A percentile compares a stretch with the other conserved stretches of the same genome.
Conservation (phyloP, 2,329 filamentous ascomycete species). For the Penicillium sp. region DNA sequence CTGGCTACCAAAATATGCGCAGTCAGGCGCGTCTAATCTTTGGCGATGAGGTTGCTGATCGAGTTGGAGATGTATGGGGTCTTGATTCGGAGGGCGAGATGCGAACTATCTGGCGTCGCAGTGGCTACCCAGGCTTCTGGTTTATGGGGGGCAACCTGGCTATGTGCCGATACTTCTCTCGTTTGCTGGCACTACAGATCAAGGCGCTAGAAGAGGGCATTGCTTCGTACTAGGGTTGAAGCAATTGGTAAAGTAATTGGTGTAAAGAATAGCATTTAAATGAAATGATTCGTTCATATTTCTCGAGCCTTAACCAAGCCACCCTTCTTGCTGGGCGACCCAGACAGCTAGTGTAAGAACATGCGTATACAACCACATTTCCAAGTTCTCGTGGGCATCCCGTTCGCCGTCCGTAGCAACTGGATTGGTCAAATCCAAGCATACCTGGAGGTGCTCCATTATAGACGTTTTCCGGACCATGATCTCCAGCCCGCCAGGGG, state of each 20-base stretch:
- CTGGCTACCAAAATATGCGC: slow-evolving; percentile 69
- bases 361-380: slow-evolving; percentile 34
- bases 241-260: background rate
- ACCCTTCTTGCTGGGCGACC: slow-evolving; percentile 35
- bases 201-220: slow-evolving; percentile 46
- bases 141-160: slow-evolving; percentile 69
- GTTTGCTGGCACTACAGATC: slow-evolving; percentile 55
- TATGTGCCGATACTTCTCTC: slow-evolving; percentile 65
- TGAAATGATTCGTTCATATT: background rate
- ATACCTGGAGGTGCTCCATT: slow-evolving; percentile 27
- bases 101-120: slow-evolving; percentile 62
- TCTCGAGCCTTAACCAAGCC: slow-evolving; percentile 21
- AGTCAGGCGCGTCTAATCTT: slow-evolving; percentile 64
- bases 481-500: slow-evolving; percentile 28
- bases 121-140: slow-evolving; percentile 69
- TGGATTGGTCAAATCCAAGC: slow-evolving; percentile 23
- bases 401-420: slow-evolving; percentile 11
- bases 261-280: background rate
- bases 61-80: slow-evolving; percentile 65
- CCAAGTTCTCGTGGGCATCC: slow-evolving; percentile 26
- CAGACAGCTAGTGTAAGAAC: slow-evolving; percentile 38
- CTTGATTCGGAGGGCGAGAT: slow-evolving; percentile 60
- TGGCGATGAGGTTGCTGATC: slow-evolving; percentile 63
- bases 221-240: slow-evolving; percentile 16
- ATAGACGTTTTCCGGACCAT: slow-evolving; percentile 32